Evolutionary conservation across 345 rosid genomes (phyloP), one percentile per base, ranked within the genome.

Genomic region (Gossypium ekmanianum): DNA sequence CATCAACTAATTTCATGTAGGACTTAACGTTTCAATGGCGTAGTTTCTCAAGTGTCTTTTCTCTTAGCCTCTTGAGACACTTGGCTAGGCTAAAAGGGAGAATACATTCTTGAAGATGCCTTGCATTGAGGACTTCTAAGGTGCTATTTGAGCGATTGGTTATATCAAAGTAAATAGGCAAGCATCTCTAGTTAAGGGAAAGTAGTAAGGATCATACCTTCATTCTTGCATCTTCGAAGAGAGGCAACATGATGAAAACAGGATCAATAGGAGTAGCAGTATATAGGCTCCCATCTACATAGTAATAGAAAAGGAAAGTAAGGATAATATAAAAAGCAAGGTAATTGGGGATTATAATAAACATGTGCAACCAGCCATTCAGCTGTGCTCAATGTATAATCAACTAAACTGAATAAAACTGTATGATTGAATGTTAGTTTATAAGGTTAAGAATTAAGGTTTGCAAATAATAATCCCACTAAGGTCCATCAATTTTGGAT

Each of bases 201-300:
- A 44, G 27, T 50, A 27, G 54, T 29, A 39, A 34, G 11, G 66
- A 47, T 18, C 61, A 62, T 64, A 91, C 98, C 97, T 87, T 92
- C 98, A 94, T 88, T 83, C 96, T 83, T 67, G 94, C 97, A 82
- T 94, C 90, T 67, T 92, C 92, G 11, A 92, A 94, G 65, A 89
- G 74, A 57, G 97, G 96, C 84, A 91, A 81, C 81, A 94, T 57
- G 70, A 90, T 82, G 85, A 94, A 92, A 79, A 94, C 89, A 39
- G 95, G 97, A 81, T 94, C 98, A 75, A 92, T 85, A 10, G 94
- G 88, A 70, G 93, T 89, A 74, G 97, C 97, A 79, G 82, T 79
- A 81, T 90, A 89, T 44, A 86, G 71, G 84, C 94, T 22, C 56
- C 98, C 98, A 84, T 94, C 98, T 94, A 80, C 57, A 77, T 5